Conservation (phyloP, 192 early-diverging fungal genomes). For the Phycomyces nitens region DNA sequence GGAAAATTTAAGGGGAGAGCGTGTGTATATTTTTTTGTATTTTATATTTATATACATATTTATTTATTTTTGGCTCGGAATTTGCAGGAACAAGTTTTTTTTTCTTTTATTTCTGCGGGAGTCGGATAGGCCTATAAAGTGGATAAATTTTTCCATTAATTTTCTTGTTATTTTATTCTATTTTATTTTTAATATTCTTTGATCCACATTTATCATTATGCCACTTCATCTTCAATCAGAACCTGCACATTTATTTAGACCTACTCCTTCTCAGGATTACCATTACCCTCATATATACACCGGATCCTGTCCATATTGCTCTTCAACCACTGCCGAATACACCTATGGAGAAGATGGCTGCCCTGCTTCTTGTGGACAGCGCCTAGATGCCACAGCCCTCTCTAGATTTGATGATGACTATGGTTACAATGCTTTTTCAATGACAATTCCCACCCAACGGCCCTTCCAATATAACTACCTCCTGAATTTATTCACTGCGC, state of each 20-base stretch:
- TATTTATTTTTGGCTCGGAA: neutral
- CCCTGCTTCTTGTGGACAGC: neutral
- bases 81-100: neutral
- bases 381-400: neutral
- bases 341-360: slow-evolving; percentile 1
- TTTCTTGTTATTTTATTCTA: no score
- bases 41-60: no score
- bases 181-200: no score
- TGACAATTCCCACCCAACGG: neutral
- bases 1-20: no score
- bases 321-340: neutral
- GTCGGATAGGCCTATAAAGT: no score
- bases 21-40: no score
- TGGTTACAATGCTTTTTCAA: neutral
- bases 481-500: slow-evolving; percentile 28
- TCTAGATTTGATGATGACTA: neutral
- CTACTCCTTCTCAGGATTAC: neutral
- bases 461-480: slow-evolving; percentile 30
- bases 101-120: neutral
- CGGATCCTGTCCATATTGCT: neutral
- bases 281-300: neutral
- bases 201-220: neutral
- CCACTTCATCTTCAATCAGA: neutral
- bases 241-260: neutral
- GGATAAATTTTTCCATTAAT: no score